Percentiles rank a stretch among this genome's conserved stretches.
Conservation (phyloP, 2,329 filamentous ascomycete genomes). For the Ascochyta fabae region DNA sequence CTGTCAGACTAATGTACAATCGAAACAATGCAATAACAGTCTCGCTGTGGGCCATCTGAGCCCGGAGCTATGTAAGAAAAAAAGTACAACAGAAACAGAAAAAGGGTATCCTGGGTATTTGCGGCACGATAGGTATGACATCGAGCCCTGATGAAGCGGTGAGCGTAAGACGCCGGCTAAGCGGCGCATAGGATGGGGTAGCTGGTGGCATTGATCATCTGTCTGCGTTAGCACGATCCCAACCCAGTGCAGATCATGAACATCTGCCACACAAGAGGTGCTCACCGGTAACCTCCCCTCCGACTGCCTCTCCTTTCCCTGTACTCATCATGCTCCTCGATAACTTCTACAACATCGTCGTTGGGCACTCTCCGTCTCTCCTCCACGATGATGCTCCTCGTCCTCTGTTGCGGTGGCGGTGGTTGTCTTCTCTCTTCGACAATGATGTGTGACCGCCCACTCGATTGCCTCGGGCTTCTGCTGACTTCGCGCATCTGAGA, state of each 20-base stretch:
- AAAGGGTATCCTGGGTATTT: constrained; percentile 11
- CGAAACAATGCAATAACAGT: neutral
- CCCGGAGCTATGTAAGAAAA: neutral
- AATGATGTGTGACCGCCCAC: constrained; percentile 43
- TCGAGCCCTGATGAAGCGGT: neutral
- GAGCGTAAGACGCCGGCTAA: neutral
- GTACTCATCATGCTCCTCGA: constrained; percentile 61
- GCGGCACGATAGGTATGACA: neutral
- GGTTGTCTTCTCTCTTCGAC: constrained; percentile 47
- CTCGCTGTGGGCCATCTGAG: neutral
- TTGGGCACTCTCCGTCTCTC: constrained; percentile 53
- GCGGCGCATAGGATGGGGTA: neutral
- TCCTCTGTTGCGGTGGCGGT: constrained; percentile 25
- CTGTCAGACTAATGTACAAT: neutral
- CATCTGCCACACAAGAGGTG: neutral
- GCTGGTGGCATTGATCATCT: constrained; percentile 13
- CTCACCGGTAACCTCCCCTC: constrained; percentile 57
- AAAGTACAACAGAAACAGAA: neutral
- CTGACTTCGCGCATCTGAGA: constrained; percentile 49
- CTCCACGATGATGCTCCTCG: constrained; percentile 54
- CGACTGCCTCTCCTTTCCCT: constrained; percentile 46
- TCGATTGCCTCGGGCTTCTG: constrained; percentile 43
- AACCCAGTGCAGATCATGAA: constrained; percentile 6
- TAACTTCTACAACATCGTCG: constrained; percentile 65
- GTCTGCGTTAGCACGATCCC: constrained; percentile 9